Evolutionary conservation across 2,329 filamentous ascomycete species (phyloP).

Genomic region (Sclerotinia glacialis): DNA sequence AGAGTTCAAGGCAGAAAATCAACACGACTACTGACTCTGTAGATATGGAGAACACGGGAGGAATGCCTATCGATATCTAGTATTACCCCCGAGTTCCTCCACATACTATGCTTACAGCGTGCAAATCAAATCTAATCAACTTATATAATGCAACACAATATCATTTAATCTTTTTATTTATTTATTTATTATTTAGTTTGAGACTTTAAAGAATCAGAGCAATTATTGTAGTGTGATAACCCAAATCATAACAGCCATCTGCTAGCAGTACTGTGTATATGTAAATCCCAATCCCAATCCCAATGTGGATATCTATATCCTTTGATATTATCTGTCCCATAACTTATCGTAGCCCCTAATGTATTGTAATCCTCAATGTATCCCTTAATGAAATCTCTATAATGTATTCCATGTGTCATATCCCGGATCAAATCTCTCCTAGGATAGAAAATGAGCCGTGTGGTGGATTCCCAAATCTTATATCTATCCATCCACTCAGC

Average conservation of each 20-base stretch:
- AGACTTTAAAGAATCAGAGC: not conserved
- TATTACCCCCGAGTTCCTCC: too few species aligned
- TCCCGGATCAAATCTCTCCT: not conserved
- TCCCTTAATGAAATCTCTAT: not conserved
- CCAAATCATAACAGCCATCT: not conserved
- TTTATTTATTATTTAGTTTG: not conserved
- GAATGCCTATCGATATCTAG: too few species aligned
- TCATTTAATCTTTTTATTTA: not conserved
- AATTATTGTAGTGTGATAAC: not conserved
- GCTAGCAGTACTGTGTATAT: not conserved
- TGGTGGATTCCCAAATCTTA: not conserved
- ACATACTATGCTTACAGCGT: not conserved
- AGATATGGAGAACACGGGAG: too few species aligned
- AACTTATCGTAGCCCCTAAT: too few species aligned
- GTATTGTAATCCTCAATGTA: too few species aligned
- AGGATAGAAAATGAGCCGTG: not conserved
- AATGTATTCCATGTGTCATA: not conserved
- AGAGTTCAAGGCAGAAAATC: too few species aligned
- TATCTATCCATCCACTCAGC: not conserved
- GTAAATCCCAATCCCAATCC: not conserved
- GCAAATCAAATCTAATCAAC: not conserved
- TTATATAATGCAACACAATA: not conserved
- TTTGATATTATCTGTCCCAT: not conserved
- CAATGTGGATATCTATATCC: not conserved
- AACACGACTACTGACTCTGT: too few species aligned